These are phyloP conservation scores for Lasiosphaeria hispida DNA, from an alignment of 495 filamentous ascomycete genomes.

Conservation along the genomic window DNA sequence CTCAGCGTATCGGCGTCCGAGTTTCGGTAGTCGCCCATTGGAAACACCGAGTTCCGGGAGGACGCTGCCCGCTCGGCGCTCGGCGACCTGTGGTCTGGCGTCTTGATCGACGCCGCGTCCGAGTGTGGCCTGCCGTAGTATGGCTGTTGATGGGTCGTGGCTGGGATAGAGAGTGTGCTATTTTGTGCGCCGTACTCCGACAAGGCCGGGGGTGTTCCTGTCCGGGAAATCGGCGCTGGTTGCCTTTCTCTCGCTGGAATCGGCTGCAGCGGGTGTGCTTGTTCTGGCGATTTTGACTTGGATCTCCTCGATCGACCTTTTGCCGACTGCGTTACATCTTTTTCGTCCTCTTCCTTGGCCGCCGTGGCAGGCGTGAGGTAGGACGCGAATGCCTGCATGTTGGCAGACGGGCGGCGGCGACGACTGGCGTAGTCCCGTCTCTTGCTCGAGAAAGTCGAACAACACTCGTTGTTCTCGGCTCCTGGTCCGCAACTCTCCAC, in stretches of 20 bases:
- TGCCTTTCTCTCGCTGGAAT: not conserved
- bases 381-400: not conserved
- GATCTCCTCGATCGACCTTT: not conserved
- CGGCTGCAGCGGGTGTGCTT: not conserved
- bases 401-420: no score
- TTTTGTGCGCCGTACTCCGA: not conserved
- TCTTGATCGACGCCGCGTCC: not conserved
- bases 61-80: constrained; percentile 12
- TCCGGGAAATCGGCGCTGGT: not conserved
- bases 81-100: not conserved
- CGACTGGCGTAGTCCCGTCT: no score
- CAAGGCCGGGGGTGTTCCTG: not conserved
- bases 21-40: constrained; percentile 47
- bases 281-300: not conserved
- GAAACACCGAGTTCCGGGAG: constrained; percentile 41
- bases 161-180: constrained; percentile 19
- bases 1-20: constrained; percentile 37
- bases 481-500: not conserved
- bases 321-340: not conserved
- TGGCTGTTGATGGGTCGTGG: not conserved
- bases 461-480: not conserved
- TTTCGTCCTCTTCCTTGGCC: not conserved
- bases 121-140: not conserved
- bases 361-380: not conserved
- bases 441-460: no score